Percentiles rank a stretch among this genome's conserved stretches.
Conservation (phyloP, 2,329 filamentous ascomycete genomes). For the Leptographium wingfieldii region DNA sequence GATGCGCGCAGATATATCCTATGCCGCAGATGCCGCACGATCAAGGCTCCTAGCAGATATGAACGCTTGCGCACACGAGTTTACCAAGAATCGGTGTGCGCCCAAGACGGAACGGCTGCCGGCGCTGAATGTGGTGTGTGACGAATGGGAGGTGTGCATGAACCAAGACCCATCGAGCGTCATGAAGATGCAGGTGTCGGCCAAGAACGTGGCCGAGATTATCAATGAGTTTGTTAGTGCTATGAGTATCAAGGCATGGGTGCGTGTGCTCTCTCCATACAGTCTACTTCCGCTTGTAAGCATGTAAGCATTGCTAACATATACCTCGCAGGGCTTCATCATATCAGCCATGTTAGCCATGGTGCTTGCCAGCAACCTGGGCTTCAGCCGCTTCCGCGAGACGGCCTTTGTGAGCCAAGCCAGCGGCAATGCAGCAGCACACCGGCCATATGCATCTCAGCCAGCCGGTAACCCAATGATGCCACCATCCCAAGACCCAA, state of each 20-base stretch:
- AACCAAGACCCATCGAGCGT: slow-evolving; percentile 66
- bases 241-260: slow-evolving; percentile 68
- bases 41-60: slow-evolving; percentile 60
- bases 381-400: slow-evolving; percentile 25
- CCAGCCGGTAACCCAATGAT: slow-evolving; percentile 14
- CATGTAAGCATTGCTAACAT: slow-evolving; percentile 4
- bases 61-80: slow-evolving; percentile 59
- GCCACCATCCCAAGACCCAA: slow-evolving; percentile 17
- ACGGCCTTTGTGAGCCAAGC: slow-evolving; percentile 12
- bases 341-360: slow-evolving; percentile 34
- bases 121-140: slow-evolving; percentile 60
- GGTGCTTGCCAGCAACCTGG: slow-evolving; percentile 38
- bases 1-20: slow-evolving; percentile 61
- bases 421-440: slow-evolving; percentile 6
- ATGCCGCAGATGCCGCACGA: slow-evolving; percentile 57
- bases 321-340: slow-evolving; percentile 33
- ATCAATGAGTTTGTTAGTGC: slow-evolving; percentile 88
- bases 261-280: slow-evolving; percentile 21
- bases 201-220: slow-evolving; percentile 80
- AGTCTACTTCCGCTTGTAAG: not conserved
- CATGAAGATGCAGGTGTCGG: slow-evolving; percentile 67
- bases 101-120: slow-evolving; percentile 51
- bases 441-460: slow-evolving; percentile 16
- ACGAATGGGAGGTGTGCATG: slow-evolving; percentile 81
- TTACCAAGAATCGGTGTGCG: slow-evolving; percentile 62